phyloP scores from a whole-genome alignment of 305 asterid genomes.

The Salvia sclarea region DNA sequence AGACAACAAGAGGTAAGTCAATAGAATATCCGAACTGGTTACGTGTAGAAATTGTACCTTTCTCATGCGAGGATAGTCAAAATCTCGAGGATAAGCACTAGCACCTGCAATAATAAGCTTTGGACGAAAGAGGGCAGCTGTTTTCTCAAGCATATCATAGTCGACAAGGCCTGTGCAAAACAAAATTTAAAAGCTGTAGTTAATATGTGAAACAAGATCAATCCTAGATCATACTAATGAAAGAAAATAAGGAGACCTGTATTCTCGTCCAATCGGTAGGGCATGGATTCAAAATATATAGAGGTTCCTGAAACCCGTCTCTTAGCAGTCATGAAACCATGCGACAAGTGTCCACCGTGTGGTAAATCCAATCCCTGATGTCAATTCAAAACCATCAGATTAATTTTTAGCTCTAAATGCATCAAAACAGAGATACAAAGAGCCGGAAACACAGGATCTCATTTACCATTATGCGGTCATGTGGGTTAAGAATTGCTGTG shows the following conservation, averaged over 20 bases:
- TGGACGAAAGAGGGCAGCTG: conserved; percentile 83
- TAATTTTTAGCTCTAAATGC: not conserved
- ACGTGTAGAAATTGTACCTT: conserved; percentile 49
- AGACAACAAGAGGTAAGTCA: conserved; percentile 1
- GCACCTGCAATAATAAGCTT: conserved; percentile 97
- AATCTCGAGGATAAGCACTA: conserved; percentile 94
- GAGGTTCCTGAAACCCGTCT: conserved; percentile 95
- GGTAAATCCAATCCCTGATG: conserved; percentile 89
- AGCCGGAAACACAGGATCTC: not conserved
- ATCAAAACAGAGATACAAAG: conserved; percentile 2
- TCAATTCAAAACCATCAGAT: conserved; percentile 17
- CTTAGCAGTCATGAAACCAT: conserved; percentile 95
- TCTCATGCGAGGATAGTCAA: conserved; percentile 88
- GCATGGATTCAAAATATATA: conserved; percentile 93
- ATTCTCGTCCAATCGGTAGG: conserved; percentile 85
- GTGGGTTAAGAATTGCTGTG: conserved; percentile 77
- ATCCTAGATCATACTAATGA: not conserved
- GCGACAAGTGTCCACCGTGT: conserved; percentile 87
- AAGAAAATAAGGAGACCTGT: conserved; percentile 50
- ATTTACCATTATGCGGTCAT: conserved; percentile 82
- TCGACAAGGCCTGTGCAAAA: conserved; percentile 72
- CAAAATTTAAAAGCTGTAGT: not conserved
- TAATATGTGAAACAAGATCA: conserved; percentile 3
- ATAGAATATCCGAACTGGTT: not conserved
- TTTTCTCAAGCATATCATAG: conserved; percentile 92